Conservation (phyloP, 2,329 filamentous ascomycete species). For the Aspergillus ustus region DNA sequence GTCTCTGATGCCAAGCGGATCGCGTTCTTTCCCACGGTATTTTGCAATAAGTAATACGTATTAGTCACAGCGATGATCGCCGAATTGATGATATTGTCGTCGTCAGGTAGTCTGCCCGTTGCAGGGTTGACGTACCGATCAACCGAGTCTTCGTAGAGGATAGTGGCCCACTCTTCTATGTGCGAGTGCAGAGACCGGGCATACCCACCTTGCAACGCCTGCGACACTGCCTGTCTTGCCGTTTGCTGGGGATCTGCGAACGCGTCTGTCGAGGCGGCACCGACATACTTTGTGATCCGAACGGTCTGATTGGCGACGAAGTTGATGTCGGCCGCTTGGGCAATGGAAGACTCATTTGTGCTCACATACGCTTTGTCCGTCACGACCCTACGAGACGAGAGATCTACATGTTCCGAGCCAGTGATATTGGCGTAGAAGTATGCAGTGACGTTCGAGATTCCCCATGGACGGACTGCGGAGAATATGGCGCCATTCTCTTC, state of each 20-base stretch:
- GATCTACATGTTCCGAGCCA: slow-evolving; percentile 45
- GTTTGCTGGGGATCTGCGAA: slow-evolving; percentile 61
- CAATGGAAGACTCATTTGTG: slow-evolving; percentile 66
- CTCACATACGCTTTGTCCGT: slow-evolving; percentile 55
- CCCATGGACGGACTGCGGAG: slow-evolving; percentile 66
- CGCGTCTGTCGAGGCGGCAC: slow-evolving; percentile 70
- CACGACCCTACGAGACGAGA: slow-evolving; percentile 50
- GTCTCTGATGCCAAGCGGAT: slow-evolving; percentile 55
- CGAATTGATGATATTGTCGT: slow-evolving; percentile 60
- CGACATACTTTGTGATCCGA: slow-evolving; percentile 69
- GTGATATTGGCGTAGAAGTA: slow-evolving; percentile 57
- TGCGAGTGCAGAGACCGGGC: slow-evolving; percentile 61
- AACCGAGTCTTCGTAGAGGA: slow-evolving; percentile 65
- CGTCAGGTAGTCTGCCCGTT: slow-evolving; percentile 61
- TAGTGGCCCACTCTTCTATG: slow-evolving; percentile 63
- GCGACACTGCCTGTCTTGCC: slow-evolving; percentile 60
- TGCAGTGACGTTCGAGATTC: slow-evolving; percentile 66
- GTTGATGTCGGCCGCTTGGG: slow-evolving; percentile 61
- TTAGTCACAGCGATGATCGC: slow-evolving; percentile 55
- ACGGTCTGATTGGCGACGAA: slow-evolving; percentile 59
- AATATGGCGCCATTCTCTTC: slow-evolving; percentile 63
- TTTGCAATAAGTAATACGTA: slow-evolving; percentile 54
- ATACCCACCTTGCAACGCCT: slow-evolving; percentile 60
- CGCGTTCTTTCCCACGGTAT: slow-evolving; percentile 58
- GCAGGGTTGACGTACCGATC: slow-evolving; percentile 64